Evolutionary conservation across 208 protist genomes (phyloP), one percentile per base, ranked within the genome.

Genomic region (Trypanosoma avium): DNA sequence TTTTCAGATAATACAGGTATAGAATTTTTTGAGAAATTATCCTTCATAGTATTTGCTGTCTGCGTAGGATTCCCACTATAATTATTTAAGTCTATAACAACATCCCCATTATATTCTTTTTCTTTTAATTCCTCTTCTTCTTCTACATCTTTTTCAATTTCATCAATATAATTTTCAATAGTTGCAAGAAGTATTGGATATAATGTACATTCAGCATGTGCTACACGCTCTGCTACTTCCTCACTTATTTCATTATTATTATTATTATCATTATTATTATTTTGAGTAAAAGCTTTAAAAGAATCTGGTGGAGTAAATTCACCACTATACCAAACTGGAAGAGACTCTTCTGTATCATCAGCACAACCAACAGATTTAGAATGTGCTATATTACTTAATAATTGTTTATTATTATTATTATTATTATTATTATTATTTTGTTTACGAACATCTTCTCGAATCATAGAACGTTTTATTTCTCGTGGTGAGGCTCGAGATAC

Each of bases 111-210:
- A 29, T 43, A 19, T 24, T 35, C 32, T 46, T 22, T 1, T 22
- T 33, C 9, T 46, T 21, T 13, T 32, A 12, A 38, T 17, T 40
- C 36, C 32, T 42, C 32, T 36, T 36, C 8, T 65, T 10, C 27
- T 15, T 46, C 22, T 40, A 13, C 29, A n/a, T 9, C 19, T 27
- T 4, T 21, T 26, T 59, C 48, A 19, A 15, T 15, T 17, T 19
- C 19, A 45, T 6, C 15, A 12, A 30, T 19, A 29, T 53, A 73
- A 9, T 46, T 35, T 12, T 47, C 45, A 24, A 73, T 45, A 10
- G 19, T 60, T 7, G 42, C 59, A 12, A 73, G 33, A 33, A 73
- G 67, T 10, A 35, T 15, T 19, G 67, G 67, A 42, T 73, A 73
- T 1, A 73, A 53, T n/a, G 50, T 73, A 12, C 35, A 38, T 36